Percentiles rank a stretch among this genome's conserved stretches.
These are phyloP conservation scores for Xylaria sp. DNA, from an alignment of 2,329 filamentous ascomycete genomes.

Conservation along the genomic window DNA sequence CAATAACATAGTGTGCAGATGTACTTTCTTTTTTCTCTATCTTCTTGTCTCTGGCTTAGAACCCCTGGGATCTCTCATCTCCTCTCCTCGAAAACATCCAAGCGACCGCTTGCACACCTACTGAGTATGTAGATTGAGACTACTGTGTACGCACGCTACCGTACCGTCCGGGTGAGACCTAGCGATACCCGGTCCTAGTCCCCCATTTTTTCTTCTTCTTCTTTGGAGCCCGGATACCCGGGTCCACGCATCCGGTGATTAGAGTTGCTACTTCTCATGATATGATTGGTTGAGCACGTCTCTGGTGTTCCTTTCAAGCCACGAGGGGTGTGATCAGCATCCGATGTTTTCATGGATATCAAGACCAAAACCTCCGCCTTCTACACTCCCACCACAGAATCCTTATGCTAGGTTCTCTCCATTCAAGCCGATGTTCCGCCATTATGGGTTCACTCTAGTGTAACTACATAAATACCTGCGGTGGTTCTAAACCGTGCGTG, in stretches of 20 bases:
- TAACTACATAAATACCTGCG: conserved; percentile 1
- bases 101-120: too few relatives aligned
- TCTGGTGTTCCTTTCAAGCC: conserved; percentile 4
- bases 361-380: background rate
- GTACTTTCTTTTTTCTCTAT: conserved; percentile 3
- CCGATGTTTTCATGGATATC: conserved; percentile 12
- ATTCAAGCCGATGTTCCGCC: too few relatives aligned
- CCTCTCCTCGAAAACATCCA: background rate
- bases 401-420: conserved; percentile 1
- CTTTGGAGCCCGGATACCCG: conserved; percentile 21
- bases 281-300: conserved; percentile 1
- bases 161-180: conserved; percentile 20
- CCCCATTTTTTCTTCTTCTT: conserved; percentile 11
- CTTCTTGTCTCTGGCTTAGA: background rate
- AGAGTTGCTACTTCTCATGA: conserved; percentile 11
- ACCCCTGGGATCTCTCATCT: background rate
- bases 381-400: conserved; percentile 9
- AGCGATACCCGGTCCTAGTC: conserved; percentile 16
- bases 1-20: conserved; percentile 7
- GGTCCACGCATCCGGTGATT: conserved; percentile 23
- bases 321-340: conserved; percentile 16
- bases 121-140: background rate
- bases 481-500: background rate
- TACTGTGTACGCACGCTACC: background rate
- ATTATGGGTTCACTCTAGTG: too few relatives aligned